Percentiles rank a stretch among this genome's conserved stretches.
phyloP scores from a whole-genome alignment of 495 filamentous ascomycete genomes.

The Tetracladium setigerum region DNA sequence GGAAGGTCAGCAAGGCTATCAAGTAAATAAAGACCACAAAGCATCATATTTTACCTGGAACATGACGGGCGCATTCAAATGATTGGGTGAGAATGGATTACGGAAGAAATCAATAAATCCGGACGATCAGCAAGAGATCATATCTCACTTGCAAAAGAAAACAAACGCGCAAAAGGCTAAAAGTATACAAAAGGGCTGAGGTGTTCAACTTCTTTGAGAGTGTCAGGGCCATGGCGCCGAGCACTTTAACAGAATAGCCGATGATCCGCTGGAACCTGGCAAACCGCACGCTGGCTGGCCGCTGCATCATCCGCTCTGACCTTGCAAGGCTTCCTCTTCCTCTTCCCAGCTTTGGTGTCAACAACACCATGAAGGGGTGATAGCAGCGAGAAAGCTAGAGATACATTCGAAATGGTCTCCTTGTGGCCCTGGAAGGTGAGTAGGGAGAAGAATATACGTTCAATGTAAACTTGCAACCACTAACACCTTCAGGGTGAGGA shows the following conservation, averaged over 20 bases:
- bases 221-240: neutral
- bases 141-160: too few relatives aligned
- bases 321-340: too few relatives aligned
- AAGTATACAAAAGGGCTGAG: too few relatives aligned
- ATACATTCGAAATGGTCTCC: slow-evolving; percentile 54
- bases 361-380: slow-evolving; percentile 11
- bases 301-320: neutral
- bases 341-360: too few relatives aligned
- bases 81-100: too few relatives aligned
- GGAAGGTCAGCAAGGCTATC: slow-evolving; percentile 15
- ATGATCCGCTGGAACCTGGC: neutral
- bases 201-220: too few relatives aligned
- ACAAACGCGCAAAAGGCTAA: too few relatives aligned
- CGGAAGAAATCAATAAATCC: too few relatives aligned
- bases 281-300: neutral
- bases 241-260: neutral
- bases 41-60: slow-evolving; percentile 18
- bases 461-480: slow-evolving; percentile 9
- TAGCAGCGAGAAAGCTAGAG: neutral
- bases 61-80: slow-evolving; percentile 15
- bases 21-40: neutral
- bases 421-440: slow-evolving; percentile 75
- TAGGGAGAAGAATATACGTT: neutral
- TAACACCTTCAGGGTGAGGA: slow-evolving; percentile 55
- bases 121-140: too few relatives aligned